phyloP scores from a whole-genome alignment of 2,329 filamentous ascomycete genomes.

The Paecilomyces formosus region DNA sequence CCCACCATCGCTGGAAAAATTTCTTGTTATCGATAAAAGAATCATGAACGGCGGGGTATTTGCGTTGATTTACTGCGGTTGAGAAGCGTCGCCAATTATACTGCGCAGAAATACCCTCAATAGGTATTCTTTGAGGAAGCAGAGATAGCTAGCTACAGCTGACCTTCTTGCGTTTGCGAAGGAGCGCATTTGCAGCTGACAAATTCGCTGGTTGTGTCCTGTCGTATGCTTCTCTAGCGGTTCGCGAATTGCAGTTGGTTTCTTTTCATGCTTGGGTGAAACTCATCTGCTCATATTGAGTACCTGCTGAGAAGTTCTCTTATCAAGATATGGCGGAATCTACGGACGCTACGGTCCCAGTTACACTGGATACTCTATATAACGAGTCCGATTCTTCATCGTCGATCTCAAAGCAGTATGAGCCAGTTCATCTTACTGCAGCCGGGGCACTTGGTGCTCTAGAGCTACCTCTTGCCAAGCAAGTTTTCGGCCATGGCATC shows the following conservation, averaged over 20 bases:
- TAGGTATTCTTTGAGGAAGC: not conserved
- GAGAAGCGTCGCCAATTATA: not conserved
- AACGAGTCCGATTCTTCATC: constrained; percentile 12
- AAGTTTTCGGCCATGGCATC: constrained; percentile 30
- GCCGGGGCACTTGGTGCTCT: constrained; percentile 24
- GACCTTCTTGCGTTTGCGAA: not conserved
- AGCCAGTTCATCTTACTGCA: constrained; percentile 27
- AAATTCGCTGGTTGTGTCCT: not conserved
- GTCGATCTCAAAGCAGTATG: constrained; percentile 22
- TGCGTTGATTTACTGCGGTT: not conserved
- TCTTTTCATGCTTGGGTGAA: not conserved
- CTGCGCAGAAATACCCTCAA: not conserved
- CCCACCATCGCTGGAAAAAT: not conserved
- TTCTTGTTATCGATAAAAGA: constrained; percentile 1
- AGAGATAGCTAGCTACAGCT: not conserved
- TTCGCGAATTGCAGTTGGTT: not conserved
- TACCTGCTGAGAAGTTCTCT: not conserved
- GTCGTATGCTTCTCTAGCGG: not conserved
- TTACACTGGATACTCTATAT: constrained; percentile 27
- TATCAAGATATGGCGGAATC: constrained; percentile 18
- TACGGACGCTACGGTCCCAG: constrained; percentile 11
- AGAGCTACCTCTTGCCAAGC: constrained; percentile 28
- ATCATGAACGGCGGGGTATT: not conserved
- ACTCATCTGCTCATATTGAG: no score
- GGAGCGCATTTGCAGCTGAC: not conserved